Evolutionary conservation across 768 basidiomycete species (phyloP), one percentile per base, ranked within the genome.

Genomic region (Imleria badia): DNA sequence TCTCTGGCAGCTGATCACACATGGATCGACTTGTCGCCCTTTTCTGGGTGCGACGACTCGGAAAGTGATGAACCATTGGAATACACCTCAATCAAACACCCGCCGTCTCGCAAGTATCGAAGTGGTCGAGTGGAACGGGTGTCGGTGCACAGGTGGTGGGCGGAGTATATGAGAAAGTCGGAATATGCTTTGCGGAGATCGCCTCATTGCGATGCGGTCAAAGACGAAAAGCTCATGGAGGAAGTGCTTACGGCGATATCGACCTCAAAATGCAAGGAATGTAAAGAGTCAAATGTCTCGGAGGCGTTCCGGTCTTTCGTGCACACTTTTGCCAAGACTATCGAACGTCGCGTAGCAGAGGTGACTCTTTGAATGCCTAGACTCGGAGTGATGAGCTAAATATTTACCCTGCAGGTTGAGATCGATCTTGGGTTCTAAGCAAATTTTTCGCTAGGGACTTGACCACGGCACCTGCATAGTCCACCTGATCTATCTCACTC

Each of bases 121-220:
- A 5, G 0, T 1, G 52, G 60, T 17, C 53, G 54, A 43, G 3
- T 8, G 22, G 52, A 56, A 26, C 0, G 0, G 1, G 8, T 50
- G 12, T 15, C 14, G 1, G 51, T 53, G 43, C 58, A 65, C 30
- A 33, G 0, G 1, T 66, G 56, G 63, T 64, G 60, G 63, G 0
- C 36, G 1, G 40, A 59, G 14, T 65, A 59, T 19, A 56, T 57
- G 61, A 56, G 7, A 19, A 60, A 48, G 48, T 54, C 61, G 17
- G 36, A 51, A 41, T 6, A 9, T 0, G 54, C 38, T 1, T 14
- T 66, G 48, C 52, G 36, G 29, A 41, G 29, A 36, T 30, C 19
- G 7, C 54, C 61, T 13, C 19, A 20, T 1, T 34, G 52, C 1
- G 12, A 47, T 2, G 29, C 22, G 7, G 52, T 63, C 6, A 60